These are phyloP conservation scores for Penicillium brevicompactum DNA, from an alignment of 2,329 filamentous ascomycete genomes.

Conservation along the genomic window DNA sequence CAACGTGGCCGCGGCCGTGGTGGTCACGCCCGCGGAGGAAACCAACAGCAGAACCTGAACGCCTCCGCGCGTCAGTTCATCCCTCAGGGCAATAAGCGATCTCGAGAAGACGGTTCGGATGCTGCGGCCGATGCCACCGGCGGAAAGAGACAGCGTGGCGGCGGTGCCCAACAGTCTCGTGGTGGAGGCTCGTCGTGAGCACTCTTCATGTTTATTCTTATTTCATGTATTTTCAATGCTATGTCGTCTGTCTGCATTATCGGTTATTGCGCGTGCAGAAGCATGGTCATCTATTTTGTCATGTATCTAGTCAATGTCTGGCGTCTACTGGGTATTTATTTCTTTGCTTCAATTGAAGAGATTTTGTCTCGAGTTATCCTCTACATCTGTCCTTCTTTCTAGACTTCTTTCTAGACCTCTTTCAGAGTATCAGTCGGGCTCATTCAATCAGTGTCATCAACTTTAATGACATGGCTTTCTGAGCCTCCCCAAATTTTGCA, in stretches of 20 bases:
- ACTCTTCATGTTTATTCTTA: conserved; percentile 10
- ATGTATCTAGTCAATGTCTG: conserved; percentile 1
- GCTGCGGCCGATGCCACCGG: conserved; percentile 40
- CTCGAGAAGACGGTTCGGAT: conserved; percentile 54
- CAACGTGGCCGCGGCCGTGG: conserved; percentile 49
- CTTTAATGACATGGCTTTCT: not conserved
- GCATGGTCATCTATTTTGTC: conserved; percentile 22
- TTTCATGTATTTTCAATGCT: conserved; percentile 13
- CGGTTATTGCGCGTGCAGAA: not conserved
- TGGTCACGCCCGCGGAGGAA: conserved; percentile 38
- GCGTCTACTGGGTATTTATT: not conserved
- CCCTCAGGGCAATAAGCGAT: conserved; percentile 58
- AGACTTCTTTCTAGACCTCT: not conserved
- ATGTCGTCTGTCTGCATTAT: not conserved
- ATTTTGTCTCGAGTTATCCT: not conserved
- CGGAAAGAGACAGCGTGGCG: conserved; percentile 53
- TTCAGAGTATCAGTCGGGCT: too few relatives aligned
- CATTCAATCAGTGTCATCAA: too few relatives aligned
- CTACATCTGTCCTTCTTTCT: not conserved
- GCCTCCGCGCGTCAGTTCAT: conserved; percentile 57
- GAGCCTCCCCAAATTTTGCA: too few relatives aligned
- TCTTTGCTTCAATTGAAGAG: not conserved
- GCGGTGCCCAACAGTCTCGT: conserved; percentile 36
- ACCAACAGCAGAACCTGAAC: conserved; percentile 53
- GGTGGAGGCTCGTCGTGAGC: conserved; percentile 27